A percentile compares a stretch with the other conserved stretches of the same genome.
Evolutionary conservation across 495 filamentous ascomycete species (phyloP).

Genomic region (Daldinia bambusicola): DNA sequence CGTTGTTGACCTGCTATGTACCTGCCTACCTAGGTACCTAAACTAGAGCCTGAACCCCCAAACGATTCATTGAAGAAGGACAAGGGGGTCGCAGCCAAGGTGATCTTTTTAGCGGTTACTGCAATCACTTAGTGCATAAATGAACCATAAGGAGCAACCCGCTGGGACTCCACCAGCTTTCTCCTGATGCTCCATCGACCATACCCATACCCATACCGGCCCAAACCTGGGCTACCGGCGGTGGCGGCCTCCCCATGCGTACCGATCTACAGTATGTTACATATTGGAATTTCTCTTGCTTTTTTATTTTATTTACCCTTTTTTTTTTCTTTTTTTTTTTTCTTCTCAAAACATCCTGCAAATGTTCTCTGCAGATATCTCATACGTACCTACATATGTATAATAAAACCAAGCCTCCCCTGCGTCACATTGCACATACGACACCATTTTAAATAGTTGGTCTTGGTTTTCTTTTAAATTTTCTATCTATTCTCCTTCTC

Average conservation of each 20-base stretch:
- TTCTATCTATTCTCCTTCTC: slow-evolving; percentile 4
- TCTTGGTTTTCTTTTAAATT: slow-evolving; percentile 6
- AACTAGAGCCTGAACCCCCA: slow-evolving; percentile 28
- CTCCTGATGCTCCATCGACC: slow-evolving; percentile 39
- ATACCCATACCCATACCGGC: slow-evolving; percentile 22
- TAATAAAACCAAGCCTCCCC: slow-evolving; percentile 42
- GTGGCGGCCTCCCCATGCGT: slow-evolving; percentile 42
- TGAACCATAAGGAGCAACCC: slow-evolving; percentile 46
- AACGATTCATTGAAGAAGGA: slow-evolving; percentile 32
- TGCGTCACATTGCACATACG: slow-evolving; percentile 47
- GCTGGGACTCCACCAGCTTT: slow-evolving; percentile 40
- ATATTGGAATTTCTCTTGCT: slow-evolving; percentile 30
- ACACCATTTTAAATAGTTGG: slow-evolving; percentile 35
- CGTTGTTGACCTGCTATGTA: not conserved
- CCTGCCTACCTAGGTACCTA: too few relatives aligned
- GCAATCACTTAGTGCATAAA: slow-evolving; percentile 45
- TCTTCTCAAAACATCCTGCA: slow-evolving; percentile 12
- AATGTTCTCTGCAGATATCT: slow-evolving; percentile 39
- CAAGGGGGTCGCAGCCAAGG: slow-evolving; percentile 36
- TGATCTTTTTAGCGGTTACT: slow-evolving; percentile 42
- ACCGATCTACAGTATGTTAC: slow-evolving; percentile 44
- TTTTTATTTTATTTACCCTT: too few relatives aligned
- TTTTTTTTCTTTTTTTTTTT: slow-evolving; percentile 28
- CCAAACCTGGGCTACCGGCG: slow-evolving; percentile 28
- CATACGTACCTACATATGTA: slow-evolving; percentile 35